Percentiles rank a stretch among this genome's conserved stretches.
phyloP scores from a whole-genome alignment of 2,329 filamentous ascomycete genomes.

The Botrytis byssoidea region DNA sequence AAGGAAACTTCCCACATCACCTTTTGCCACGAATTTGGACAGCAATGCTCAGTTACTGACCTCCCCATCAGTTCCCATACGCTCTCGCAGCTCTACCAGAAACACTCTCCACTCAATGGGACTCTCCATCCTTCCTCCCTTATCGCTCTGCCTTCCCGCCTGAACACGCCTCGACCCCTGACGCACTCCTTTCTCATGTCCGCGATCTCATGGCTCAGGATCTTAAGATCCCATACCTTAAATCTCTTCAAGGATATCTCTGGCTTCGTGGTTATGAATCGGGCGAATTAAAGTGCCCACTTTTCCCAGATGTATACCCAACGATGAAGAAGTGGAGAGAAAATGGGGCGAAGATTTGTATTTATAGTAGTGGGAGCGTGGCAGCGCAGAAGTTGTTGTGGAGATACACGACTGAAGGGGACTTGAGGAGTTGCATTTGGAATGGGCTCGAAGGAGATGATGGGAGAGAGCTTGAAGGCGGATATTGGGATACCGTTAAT shows the following conservation, averaged over 20 bases:
- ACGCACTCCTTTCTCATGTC: constrained; percentile 64
- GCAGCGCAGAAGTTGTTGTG: constrained; percentile 80
- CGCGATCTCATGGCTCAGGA: constrained; percentile 68
- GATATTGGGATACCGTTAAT: constrained; percentile 78
- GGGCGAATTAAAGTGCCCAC: constrained; percentile 66
- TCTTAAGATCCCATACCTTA: constrained; percentile 74
- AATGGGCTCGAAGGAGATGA: constrained; percentile 80
- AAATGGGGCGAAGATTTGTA: constrained; percentile 50
- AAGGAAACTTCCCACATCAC: constrained; percentile 1
- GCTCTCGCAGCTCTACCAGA: constrained; percentile 64
- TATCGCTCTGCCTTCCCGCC: constrained; percentile 72
- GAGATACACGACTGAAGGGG: constrained; percentile 57
- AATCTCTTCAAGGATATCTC: constrained; percentile 75
- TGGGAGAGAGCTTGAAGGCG: constrained; percentile 69
- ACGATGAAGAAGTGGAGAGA: constrained; percentile 60
- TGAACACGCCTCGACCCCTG: constrained; percentile 57
- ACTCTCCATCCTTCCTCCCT: constrained; percentile 58
- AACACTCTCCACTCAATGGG: constrained; percentile 66
- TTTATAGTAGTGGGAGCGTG: constrained; percentile 81
- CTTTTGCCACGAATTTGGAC: background rate
- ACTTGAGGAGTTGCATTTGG: constrained; percentile 58
- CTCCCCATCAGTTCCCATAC: constrained; percentile 66
- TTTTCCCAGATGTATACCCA: constrained; percentile 72
- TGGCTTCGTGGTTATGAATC: constrained; percentile 73
- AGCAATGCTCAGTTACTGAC: constrained; percentile 22